These are phyloP conservation scores for Xerocomus brunneocitrinus DNA, from an alignment of 768 basidiomycete genomes.

Conservation along the genomic window DNA sequence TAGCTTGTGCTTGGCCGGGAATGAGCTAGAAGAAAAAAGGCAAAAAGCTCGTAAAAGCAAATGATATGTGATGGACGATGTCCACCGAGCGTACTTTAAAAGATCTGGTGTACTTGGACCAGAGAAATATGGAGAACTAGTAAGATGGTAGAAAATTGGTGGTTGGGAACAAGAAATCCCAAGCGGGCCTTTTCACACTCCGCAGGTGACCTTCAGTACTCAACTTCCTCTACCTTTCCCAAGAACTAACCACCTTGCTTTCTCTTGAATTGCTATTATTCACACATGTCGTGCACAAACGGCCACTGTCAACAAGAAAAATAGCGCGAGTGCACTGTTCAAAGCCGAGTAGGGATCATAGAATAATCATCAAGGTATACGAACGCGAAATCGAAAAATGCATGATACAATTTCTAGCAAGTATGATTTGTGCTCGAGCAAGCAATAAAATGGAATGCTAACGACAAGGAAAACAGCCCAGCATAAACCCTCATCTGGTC, in stretches of 20 bases:
- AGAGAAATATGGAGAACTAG: conserved; percentile 36
- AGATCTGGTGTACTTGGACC: conserved; percentile 32
- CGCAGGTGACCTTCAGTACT: conserved; percentile 16
- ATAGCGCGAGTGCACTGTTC: background rate
- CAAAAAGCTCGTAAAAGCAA: conserved; percentile 22
- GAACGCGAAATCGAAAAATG: conserved; percentile 10
- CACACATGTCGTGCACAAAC: background rate
- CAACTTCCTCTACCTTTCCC: background rate
- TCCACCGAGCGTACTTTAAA: conserved; percentile 33
- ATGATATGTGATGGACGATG: conserved; percentile 30
- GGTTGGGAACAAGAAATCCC: conserved; percentile 31
- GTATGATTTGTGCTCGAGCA: background rate
- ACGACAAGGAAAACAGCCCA: conserved; percentile 2
- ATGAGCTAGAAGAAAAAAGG: conserved; percentile 20
- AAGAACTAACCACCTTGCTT: background rate
- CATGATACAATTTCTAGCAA: conserved; percentile 23
- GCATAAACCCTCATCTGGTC: background rate
- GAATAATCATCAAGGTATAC: conserved; percentile 23
- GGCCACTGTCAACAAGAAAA: background rate
- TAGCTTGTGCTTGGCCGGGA: conserved; percentile 29
- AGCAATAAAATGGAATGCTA: conserved; percentile 9
- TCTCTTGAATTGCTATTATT: background rate
- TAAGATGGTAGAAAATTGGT: conserved; percentile 33
- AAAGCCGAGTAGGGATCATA: conserved; percentile 25
- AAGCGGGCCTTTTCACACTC: conserved; percentile 32